These are phyloP conservation scores for Cladosporium sp. DNA, from an alignment of 2,329 filamentous ascomycete species.

Conservation along the genomic window DNA sequence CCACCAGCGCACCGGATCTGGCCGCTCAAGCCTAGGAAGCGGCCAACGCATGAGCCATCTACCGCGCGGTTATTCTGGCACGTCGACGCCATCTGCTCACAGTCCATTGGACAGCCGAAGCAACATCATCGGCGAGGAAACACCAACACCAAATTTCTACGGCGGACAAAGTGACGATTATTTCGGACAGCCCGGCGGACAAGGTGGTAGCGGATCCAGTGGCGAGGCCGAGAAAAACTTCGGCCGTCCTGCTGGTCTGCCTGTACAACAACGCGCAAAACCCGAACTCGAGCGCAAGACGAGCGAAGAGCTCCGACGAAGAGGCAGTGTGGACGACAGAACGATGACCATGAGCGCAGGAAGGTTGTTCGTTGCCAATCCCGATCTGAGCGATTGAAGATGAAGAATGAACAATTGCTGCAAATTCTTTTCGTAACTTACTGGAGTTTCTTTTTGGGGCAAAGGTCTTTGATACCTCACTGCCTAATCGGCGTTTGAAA, in stretches of 20 bases:
- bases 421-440: background rate
- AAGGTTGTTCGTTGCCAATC: conserved; percentile 82
- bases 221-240: conserved; percentile 55
- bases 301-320: conserved; percentile 69
- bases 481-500: background rate
- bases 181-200: conserved; percentile 43
- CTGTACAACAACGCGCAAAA: conserved; percentile 34
- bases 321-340: conserved; percentile 81
- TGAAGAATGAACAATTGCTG: background rate
- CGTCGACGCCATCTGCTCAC: conserved; percentile 20
- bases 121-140: conserved; percentile 46
- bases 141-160: conserved; percentile 44
- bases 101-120: conserved; percentile 43
- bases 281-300: conserved; percentile 58
- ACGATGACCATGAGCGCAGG: conserved; percentile 70
- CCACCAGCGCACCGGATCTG: conserved; percentile 73
- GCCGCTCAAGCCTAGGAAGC: conserved; percentile 62
- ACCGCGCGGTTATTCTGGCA: conserved; percentile 44
- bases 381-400: conserved; percentile 59
- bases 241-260: conserved; percentile 55
- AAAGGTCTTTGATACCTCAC: background rate
- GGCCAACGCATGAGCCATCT: conserved; percentile 36
- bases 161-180: conserved; percentile 39
- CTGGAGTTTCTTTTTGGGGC: background rate
- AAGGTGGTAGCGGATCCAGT: conserved; percentile 45